Evolutionary conservation across 768 basidiomycete genomes (phyloP).

Genomic region (Pholiota microspora): DNA sequence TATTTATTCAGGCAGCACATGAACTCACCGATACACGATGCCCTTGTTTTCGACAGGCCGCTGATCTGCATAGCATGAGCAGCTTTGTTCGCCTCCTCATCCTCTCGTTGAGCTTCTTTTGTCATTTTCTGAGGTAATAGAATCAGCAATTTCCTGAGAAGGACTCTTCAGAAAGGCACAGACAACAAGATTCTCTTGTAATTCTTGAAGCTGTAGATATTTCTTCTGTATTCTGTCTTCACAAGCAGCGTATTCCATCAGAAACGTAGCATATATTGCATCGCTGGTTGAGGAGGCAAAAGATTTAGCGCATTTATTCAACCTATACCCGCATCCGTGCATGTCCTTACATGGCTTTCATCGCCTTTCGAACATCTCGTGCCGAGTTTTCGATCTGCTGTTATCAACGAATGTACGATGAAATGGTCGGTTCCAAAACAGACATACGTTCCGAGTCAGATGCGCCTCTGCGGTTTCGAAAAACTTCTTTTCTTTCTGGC

Average conservation of each 20-base stretch:
- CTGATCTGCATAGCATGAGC: background rate
- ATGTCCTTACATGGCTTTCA: constrained; percentile 14
- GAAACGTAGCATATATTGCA: constrained; percentile 13
- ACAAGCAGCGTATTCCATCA: constrained; percentile 15
- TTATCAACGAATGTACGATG: background rate
- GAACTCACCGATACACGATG: constrained; percentile 13
- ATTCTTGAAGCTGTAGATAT: constrained; percentile 11
- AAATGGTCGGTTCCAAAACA: background rate
- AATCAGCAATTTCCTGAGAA: background rate
- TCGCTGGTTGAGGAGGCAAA: constrained; percentile 15
- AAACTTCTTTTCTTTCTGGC: constrained; percentile 20
- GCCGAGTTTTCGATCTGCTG: constrained; percentile 3
- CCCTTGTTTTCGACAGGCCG: constrained; percentile 16
- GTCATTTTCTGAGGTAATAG: constrained; percentile 8
- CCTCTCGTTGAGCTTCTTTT: constrained; percentile 7
- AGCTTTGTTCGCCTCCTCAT: constrained; percentile 9
- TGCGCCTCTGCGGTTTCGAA: constrained; percentile 12
- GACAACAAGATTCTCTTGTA: constrained; percentile 11
- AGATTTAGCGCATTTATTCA: background rate
- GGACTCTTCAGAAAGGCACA: background rate
- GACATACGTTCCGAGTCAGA: constrained; percentile 10
- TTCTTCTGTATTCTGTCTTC: constrained; percentile 22
- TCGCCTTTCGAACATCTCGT: constrained; percentile 9
- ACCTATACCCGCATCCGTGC: constrained; percentile 8
- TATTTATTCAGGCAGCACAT: background rate